Base-by-base conservation (phyloP, 2,329 filamentous ascomycete species). In the Penicillium brevicompactum region DNA sequence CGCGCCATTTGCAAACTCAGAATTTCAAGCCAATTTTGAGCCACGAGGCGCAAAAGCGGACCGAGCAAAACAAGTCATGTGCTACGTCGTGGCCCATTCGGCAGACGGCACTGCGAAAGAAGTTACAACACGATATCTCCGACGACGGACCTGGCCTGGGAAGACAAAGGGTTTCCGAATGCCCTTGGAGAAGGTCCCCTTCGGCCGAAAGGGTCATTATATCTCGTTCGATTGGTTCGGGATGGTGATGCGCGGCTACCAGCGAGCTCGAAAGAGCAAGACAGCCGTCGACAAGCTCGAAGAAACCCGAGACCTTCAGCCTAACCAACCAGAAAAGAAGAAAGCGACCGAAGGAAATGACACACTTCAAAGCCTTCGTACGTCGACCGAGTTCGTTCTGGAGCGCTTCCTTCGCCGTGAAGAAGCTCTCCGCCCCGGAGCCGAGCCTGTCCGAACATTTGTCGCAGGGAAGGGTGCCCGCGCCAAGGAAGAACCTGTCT, bases 201-300 rank as follows among this genome's bases (percentile, higher is more conserved):
- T 97, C 6, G 88, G 91, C 67, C 85, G 82, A 10, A 82, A 87
- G 51, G 92, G 92, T 14, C 93, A 85, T 42, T 87, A 91, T 68
- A 87, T 93, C 49, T 82, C 89, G 48, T 88, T 87, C 64, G 91
- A 97, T 75, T 97, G 92, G 92, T 96, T 97, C 74, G 89, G 88
- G 58, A 83, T 83, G 1, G 86, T 89, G 11, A 88, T 97, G 82
- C 85, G 85, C 21, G 83, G 86, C 6, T 97, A 96, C 67, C 75
- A 78, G 16, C 79, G 85, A 41, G 76, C 80, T 2, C 69, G 76
- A 5, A 63, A 73, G 3, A 76, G 81, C 56, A 76, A 82, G 44
- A 94, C 90, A 0, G 82, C 87, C 44, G 82, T 87, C 6, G 93
- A 97, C 67, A 86, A 92, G 49, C 69, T 87, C 1, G 93, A 97